Evolutionary conservation across 2,329 filamentous ascomycete genomes (phyloP).

Genomic region (Niveomyces coronatus): DNA sequence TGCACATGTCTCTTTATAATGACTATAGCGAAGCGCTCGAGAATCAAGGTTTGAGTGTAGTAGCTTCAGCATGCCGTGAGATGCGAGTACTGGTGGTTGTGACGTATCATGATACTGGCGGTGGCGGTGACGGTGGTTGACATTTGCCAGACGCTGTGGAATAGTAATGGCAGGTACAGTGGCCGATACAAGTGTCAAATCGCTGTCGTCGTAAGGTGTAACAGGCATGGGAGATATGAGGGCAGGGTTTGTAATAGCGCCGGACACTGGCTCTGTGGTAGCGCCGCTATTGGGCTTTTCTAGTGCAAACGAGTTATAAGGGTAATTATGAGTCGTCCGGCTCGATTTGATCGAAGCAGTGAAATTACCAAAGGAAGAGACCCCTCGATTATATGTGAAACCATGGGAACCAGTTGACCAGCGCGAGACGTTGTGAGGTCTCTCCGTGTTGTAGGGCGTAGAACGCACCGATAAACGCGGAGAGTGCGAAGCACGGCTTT

Average conservation of each 20-base stretch:
- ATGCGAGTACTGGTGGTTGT: conserved; percentile 52
- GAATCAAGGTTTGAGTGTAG: conserved; percentile 65
- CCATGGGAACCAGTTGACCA: conserved; percentile 71
- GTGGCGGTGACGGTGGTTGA: conserved; percentile 18
- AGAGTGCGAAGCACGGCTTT: conserved; percentile 61
- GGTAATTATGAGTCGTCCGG: conserved; percentile 37
- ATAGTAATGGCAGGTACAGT: conserved; percentile 39
- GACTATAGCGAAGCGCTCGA: conserved; percentile 53
- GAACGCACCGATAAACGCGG: conserved; percentile 58
- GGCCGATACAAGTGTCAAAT: conserved; percentile 42
- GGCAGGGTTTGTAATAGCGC: too few relatives aligned
- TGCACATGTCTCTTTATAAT: conserved; percentile 66
- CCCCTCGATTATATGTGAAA: conserved; percentile 42
- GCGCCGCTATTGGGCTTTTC: too few relatives aligned
- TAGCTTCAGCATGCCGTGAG: conserved; percentile 63
- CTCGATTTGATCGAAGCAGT: conserved; percentile 3
- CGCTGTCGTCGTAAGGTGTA: conserved; percentile 33
- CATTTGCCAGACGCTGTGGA: conserved; percentile 3
- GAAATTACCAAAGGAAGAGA: conserved; percentile 45
- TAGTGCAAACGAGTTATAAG: too few relatives aligned
- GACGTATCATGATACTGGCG: conserved; percentile 39
- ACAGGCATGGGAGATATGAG: conserved; percentile 23
- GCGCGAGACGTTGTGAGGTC: conserved; percentile 55
- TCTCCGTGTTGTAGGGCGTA: conserved; percentile 61
- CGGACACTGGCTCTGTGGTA: too few relatives aligned